Evolutionary conservation across 2,329 filamentous ascomycete species (phyloP).

Genomic region (Aspergillus sp.): DNA sequence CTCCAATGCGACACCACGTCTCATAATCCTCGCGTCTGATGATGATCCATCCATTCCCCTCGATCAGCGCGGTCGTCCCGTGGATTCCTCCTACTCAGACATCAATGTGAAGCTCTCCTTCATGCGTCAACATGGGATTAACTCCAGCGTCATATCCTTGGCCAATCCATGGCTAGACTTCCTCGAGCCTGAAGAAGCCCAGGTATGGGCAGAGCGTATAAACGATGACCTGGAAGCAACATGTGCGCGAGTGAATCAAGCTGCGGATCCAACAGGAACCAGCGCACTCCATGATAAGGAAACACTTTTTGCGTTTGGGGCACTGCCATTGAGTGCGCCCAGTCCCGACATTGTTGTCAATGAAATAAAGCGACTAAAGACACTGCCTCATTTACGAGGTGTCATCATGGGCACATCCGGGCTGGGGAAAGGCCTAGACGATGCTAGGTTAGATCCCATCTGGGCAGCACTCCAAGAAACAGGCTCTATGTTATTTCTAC

Average conservation of each 20-base stretch:
- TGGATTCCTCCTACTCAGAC: constrained; percentile 79
- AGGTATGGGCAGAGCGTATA: constrained; percentile 59
- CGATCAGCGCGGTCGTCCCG: constrained; percentile 64
- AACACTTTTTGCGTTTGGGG: constrained; percentile 76
- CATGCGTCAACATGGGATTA: constrained; percentile 80
- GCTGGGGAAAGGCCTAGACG: constrained; percentile 74
- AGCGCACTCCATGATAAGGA: constrained; percentile 47
- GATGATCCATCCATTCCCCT: constrained; percentile 35
- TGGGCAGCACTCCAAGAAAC: constrained; percentile 64
- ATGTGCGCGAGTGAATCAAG: constrained; percentile 50
- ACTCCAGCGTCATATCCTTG: constrained; percentile 78
- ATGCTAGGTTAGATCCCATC: constrained; percentile 66
- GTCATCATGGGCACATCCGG: constrained; percentile 84
- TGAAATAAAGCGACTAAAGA: constrained; percentile 60
- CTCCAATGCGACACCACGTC: constrained; percentile 22
- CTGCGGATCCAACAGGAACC: constrained; percentile 12
- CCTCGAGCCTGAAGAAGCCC: constrained; percentile 57
- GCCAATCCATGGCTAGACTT: constrained; percentile 96
- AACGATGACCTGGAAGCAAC: constrained; percentile 74
- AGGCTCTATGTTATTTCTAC: constrained; percentile 69
- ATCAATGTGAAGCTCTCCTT: constrained; percentile 76
- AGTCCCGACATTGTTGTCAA: constrained; percentile 53
- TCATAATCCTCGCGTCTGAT: constrained; percentile 45
- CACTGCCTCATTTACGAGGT: constrained; percentile 68
- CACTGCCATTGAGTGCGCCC: constrained; percentile 70